Base-by-base conservation (phyloP, 2,329 filamentous ascomycete genomes). In the Monosporascus sp. region DNA sequence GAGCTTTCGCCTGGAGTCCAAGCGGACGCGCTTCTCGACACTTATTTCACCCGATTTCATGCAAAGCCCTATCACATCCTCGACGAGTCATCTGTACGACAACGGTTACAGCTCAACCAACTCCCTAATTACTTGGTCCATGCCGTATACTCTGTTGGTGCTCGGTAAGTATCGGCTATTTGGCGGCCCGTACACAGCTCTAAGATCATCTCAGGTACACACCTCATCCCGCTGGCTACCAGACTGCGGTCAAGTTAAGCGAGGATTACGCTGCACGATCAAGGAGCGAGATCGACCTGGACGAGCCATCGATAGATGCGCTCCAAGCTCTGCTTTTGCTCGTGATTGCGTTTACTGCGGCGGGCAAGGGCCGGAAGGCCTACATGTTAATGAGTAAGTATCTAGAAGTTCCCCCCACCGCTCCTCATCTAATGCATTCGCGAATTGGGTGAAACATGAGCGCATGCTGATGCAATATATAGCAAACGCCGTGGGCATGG, bases 401-500 rank as follows among this genome's bases (percentile, higher is more conserved):
- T 15, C 31, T 20, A 22, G 26, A 37, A 24, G 11, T 9, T 17
- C 7, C 7, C 35, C 38, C 9, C 14, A 26, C n/a, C 47, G 31
- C 9, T 11, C 31, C 11, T 20, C 38, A n/a, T 37, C 37, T 4
- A 40, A 37, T 20, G 14, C 48, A 5, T n/a, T 17, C 11, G 18
- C 31, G 4, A 35, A 35, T 5, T 14, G 31, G 14, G 31, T 35
- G 38, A 4, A 41, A 41, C 17, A 41, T 41, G 38, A 9, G 17
- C 18, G 17, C 1, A 15, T 15, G 49, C 74, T 79, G 60, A 80
- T 59, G 35, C 1, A 24, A 2, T 43, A 51, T 24, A 41, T 60
- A 91, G 88, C 85, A 58, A 88, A 79, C 58, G 88, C 87, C 9
- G 84, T 91, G 48, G 89, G 87, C 45, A 95, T 95, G 89, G 86